Evolutionary conservation across 352 stramenopile genomes (phyloP).

Genomic region (Aphanomyces astaci): DNA sequence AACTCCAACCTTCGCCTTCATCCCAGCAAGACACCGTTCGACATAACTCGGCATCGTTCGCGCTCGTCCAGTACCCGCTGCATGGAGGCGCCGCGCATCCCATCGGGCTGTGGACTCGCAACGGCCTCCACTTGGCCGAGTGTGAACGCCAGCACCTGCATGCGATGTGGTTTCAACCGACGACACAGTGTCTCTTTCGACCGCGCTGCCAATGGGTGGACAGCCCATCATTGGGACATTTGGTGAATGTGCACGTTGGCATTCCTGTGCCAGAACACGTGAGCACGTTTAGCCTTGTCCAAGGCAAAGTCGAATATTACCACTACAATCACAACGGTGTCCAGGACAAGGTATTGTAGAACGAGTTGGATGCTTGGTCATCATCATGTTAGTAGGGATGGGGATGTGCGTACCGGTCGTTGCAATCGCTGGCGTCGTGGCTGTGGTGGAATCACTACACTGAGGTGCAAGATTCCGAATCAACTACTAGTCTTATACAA

Average conservation of each 20-base stretch:
- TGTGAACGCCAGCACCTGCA: background rate
- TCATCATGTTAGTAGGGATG: slow-evolving; percentile 35
- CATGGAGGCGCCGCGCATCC: slow-evolving; percentile 1
- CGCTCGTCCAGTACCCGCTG: slow-evolving; percentile 2
- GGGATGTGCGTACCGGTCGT: slow-evolving; percentile 80
- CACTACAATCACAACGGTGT: slow-evolving; percentile 76
- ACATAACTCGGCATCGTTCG: background rate
- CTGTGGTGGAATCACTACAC: slow-evolving; percentile 63
- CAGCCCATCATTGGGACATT: slow-evolving; percentile 25
- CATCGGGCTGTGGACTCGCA: background rate
- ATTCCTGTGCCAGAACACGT: slow-evolving; percentile 37
- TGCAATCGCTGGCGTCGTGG: slow-evolving; percentile 82
- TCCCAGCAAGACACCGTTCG: too few relatives aligned
- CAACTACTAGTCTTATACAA: background rate
- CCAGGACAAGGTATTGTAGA: slow-evolving; percentile 47
- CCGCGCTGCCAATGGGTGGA: background rate
- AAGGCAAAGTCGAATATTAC: slow-evolving; percentile 77
- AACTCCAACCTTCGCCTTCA: too few relatives aligned
- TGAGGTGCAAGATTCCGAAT: background rate
- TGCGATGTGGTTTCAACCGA: background rate
- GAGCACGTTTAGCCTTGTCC: slow-evolving; percentile 42
- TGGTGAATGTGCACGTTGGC: slow-evolving; percentile 66
- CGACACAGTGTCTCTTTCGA: background rate
- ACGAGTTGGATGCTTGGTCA: background rate
- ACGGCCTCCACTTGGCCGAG: background rate